A percentile compares a stretch with the other conserved stretches of the same genome.
phyloP scores from a whole-genome alignment of 768 basidiomycete genomes.

The Rhodotorula babjevae region DNA sequence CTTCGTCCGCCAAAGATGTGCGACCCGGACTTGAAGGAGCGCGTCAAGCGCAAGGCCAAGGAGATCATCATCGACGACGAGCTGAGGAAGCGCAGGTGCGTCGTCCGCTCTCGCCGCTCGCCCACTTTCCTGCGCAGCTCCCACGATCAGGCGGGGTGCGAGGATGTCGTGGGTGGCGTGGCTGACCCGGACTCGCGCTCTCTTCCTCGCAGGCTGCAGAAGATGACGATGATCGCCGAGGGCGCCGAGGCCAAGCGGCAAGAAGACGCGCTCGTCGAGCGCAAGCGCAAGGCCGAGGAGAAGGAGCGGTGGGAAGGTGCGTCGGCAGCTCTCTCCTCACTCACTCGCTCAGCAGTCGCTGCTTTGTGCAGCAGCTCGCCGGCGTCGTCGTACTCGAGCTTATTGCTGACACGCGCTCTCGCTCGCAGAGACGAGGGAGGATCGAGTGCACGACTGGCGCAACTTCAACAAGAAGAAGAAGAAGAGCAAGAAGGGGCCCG shows the following conservation, averaged over 20 bases:
- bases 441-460: conserved; percentile 40
- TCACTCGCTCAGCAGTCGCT: too few relatives aligned
- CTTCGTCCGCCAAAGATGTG: conserved; percentile 45
- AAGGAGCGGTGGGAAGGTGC: conserved; percentile 85
- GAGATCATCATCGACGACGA: conserved; percentile 87
- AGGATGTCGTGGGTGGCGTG: too few relatives aligned
- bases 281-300: conserved; percentile 82
- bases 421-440: conserved; percentile 38
- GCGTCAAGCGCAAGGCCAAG: conserved; percentile 67
- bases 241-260: conserved; percentile 88
- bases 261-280: conserved; percentile 71
- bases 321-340: conserved; percentile 30
- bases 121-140: too few relatives aligned
- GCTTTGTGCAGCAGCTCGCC: too few relatives aligned
- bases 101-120: conserved; percentile 7
- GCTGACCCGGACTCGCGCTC: too few relatives aligned
- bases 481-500: conserved; percentile 29
- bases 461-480: conserved; percentile 38
- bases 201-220: conserved; percentile 24
- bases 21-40: conserved; percentile 62
- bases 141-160: too few relatives aligned
- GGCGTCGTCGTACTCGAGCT: too few relatives aligned
- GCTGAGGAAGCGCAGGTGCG: conserved; percentile 73
- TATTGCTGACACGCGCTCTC: too few relatives aligned
- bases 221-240: conserved; percentile 45